A percentile compares a stretch with the other conserved stretches of the same genome.
Evolutionary conservation across 2,329 filamentous ascomycete genomes (phyloP).

Genomic region (Talaromyces sp.): DNA sequence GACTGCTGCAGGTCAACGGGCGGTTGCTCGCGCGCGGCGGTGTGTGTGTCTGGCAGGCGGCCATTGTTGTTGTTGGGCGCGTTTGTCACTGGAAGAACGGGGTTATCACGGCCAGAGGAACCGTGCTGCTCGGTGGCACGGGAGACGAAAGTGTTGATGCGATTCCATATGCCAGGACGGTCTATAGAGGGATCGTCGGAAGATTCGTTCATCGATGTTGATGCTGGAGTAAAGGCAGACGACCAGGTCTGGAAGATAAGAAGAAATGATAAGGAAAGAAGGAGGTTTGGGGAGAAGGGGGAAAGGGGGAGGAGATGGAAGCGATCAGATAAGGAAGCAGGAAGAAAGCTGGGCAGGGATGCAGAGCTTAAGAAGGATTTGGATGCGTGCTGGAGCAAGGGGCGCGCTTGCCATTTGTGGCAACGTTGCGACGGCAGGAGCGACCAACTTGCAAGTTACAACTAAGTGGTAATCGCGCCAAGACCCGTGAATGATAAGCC

Average conservation of each 20-base stretch:
- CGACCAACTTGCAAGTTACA: too few relatives aligned
- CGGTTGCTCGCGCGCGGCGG: not conserved
- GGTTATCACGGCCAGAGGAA: slow-evolving; percentile 18
- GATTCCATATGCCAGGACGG: slow-evolving; percentile 46
- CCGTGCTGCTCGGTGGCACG: slow-evolving; percentile 23
- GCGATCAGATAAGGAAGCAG: not conserved
- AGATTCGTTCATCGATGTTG: slow-evolving; percentile 49
- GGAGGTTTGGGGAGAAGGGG: not conserved
- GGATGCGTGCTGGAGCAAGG: too few relatives aligned
- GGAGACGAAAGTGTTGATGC: slow-evolving; percentile 37
- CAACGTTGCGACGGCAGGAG: too few relatives aligned
- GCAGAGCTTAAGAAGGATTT: not conserved
- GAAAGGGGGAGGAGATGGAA: too few relatives aligned
- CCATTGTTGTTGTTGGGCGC: not conserved
- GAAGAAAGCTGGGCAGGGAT: not conserved
- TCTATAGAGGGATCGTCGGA: slow-evolving; percentile 47
- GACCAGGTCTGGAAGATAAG: not conserved
- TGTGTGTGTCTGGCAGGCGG: not conserved
- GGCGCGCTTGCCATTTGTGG: not conserved
- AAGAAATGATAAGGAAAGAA: not conserved
- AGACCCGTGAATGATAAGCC: too few relatives aligned
- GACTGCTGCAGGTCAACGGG: not conserved
- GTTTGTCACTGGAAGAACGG: slow-evolving; percentile 12
- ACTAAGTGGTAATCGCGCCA: too few relatives aligned
- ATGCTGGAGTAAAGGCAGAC: not conserved